Conservation (phyloP, 176 grass and related monocot genomes). For the Bromus sterilis region DNA sequence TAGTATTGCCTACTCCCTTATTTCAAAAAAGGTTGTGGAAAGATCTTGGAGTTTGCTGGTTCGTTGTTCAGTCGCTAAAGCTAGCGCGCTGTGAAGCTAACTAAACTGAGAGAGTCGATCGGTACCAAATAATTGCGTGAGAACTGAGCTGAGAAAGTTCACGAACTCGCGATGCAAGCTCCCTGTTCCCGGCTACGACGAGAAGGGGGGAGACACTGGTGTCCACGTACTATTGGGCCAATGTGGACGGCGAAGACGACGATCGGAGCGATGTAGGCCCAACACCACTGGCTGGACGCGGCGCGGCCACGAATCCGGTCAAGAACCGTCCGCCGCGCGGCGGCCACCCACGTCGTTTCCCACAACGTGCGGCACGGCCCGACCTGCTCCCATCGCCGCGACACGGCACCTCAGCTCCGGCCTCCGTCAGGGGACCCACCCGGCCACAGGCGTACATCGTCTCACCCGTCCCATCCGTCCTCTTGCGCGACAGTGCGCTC, state of each 20-base stretch:
- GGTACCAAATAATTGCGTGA: not conserved
- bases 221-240: not conserved
- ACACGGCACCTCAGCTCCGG: constrained; percentile 13
- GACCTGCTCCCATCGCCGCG: constrained; percentile 36
- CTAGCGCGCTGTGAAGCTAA: not conserved
- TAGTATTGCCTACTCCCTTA: no score
- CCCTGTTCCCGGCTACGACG: not conserved
- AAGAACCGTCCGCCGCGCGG: constrained; percentile 16
- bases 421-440: not conserved
- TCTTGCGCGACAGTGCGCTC: not conserved
- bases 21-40: no score
- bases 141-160: not conserved
- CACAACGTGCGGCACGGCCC: constrained; percentile 27
- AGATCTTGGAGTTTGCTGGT: not conserved
- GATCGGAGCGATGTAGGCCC: not conserved
- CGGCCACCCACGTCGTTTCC: not conserved
- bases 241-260: not conserved
- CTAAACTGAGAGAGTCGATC: not conserved
- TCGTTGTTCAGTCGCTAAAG: not conserved
- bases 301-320: not conserved
- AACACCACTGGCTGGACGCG: not conserved
- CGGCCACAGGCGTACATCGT: not conserved
- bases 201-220: not conserved
- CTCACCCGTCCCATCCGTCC: constrained; percentile 11
- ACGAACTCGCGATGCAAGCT: not conserved